Evolutionary conservation across 352 stramenopile genomes (phyloP).

Genomic region (Globisporangium nunn): DNA sequence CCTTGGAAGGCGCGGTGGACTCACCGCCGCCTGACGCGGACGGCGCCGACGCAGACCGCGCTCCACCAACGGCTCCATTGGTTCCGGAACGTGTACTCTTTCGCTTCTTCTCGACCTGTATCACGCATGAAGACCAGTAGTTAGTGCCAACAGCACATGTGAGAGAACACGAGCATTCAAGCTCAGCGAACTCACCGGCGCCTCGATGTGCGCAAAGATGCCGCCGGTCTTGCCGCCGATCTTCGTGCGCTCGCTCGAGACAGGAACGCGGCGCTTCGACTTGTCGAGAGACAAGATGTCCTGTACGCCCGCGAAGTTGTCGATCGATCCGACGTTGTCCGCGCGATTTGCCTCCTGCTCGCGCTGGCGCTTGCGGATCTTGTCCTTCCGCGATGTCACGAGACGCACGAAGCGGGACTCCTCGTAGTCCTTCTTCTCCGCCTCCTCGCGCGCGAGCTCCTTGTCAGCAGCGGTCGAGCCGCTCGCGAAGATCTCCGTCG

Average conservation of each 20-base stretch:
- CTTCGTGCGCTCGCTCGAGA: conserved; percentile 45
- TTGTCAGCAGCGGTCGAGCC: conserved; percentile 69
- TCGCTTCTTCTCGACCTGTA: conserved; percentile 58
- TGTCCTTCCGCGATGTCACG: conserved; percentile 84
- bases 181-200: conserved; percentile 23
- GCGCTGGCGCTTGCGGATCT: conserved; percentile 81
- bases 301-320: conserved; percentile 82
- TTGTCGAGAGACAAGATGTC: conserved; percentile 73
- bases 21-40: conserved; percentile 4
- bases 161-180: too few species aligned
- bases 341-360: conserved; percentile 67
- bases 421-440: conserved; percentile 81
- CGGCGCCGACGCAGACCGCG: neutral
- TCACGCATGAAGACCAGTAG: neutral
- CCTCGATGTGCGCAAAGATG: conserved; percentile 80
- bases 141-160: too few species aligned
- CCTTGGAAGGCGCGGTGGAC: conserved; percentile 16
- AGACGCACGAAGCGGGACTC: conserved; percentile 82
- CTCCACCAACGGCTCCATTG: conserved; percentile 6
- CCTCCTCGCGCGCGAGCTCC: conserved; percentile 72
- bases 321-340: conserved; percentile 75
- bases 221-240: conserved; percentile 66
- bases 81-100: conserved; percentile 21
- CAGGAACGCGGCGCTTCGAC: conserved; percentile 56
- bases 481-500: conserved; percentile 57